Percentiles rank a stretch among this genome's conserved stretches.
Conservation (phyloP, 164 flowering plant species). For the Piper betle region DNA sequence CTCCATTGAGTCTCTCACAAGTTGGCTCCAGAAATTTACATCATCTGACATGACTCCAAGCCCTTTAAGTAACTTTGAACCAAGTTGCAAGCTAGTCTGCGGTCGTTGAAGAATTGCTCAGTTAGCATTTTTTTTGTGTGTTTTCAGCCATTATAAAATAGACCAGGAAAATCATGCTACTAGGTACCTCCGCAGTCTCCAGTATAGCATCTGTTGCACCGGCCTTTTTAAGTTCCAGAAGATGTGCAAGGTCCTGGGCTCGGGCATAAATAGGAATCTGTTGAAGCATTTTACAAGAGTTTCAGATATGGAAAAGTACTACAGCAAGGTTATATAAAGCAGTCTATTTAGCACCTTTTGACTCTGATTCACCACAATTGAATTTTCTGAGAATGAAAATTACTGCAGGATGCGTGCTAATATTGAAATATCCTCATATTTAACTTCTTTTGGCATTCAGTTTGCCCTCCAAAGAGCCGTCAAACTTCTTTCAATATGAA, state of each 20-base stretch:
- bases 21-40: conserved; percentile 69
- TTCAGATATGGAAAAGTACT: too few species aligned
- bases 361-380: too few species aligned
- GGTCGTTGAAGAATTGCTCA: background rate
- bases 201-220: conserved; percentile 96
- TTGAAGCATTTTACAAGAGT: background rate
- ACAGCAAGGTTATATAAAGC: too few species aligned
- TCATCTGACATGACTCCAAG: conserved; percentile 96
- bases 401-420: too few species aligned
- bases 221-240: conserved; percentile 82
- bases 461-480: too few species aligned
- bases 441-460: too few species aligned
- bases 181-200: conserved; percentile 72
- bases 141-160: background rate
- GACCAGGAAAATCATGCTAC: background rate
- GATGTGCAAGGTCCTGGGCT: conserved; percentile 72
- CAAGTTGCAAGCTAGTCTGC: conserved; percentile 96
- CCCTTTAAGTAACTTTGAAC: conserved; percentile 84
- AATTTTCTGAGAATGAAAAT: too few species aligned
- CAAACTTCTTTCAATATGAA: too few species aligned
- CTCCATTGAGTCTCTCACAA: conserved; percentile 89
- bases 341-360: too few species aligned
- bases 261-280: conserved; percentile 91
- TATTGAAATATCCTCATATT: too few species aligned
- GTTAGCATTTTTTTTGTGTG: background rate